Evolutionary conservation across 164 flowering plant species (phyloP).

Genomic region (Saururus chinensis): DNA sequence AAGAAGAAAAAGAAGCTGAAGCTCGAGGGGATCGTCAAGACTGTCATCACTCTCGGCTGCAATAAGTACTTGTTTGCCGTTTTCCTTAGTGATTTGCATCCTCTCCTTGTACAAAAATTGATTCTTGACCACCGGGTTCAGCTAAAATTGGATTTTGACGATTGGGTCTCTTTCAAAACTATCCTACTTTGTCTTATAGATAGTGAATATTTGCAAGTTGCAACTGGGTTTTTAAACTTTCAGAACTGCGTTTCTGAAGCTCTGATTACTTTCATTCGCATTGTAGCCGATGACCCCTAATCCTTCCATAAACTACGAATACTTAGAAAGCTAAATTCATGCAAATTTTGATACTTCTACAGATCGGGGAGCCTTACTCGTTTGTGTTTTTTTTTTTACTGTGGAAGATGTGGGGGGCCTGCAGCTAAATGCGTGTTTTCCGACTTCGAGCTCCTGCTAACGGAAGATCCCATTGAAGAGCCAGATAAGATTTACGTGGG

Average conservation of each 20-base stretch:
- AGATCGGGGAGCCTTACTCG: background rate
- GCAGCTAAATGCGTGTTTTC: constrained; percentile 61
- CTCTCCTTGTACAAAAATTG: background rate
- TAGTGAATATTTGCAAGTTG: too few relatives aligned
- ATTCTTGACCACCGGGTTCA: too few relatives aligned
- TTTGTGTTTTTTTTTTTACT: background rate
- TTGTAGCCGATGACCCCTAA: too few relatives aligned
- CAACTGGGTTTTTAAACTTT: too few relatives aligned
- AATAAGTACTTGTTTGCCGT: constrained; percentile 68
- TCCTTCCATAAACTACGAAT: too few relatives aligned
- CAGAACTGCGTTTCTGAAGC: too few relatives aligned
- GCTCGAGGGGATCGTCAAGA: constrained; percentile 74
- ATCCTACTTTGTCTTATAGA: too few relatives aligned
- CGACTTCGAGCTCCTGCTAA: constrained; percentile 62
- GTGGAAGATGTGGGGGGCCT: constrained; percentile 69
- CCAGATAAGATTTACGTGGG: constrained; percentile 52
- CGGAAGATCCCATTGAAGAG: constrained; percentile 75
- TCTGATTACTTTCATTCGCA: too few relatives aligned
- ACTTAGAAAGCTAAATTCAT: too few relatives aligned
- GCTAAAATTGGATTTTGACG: too few relatives aligned
- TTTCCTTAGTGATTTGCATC: too few relatives aligned
- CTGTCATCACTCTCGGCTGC: constrained; percentile 72
- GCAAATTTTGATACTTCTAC: background rate
- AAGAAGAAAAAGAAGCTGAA: constrained; percentile 58
- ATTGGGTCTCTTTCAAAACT: too few relatives aligned